Base-by-base conservation (phyloP, 1,284 basidiomycete species). In the Taiwanofungus camphoratus region DNA sequence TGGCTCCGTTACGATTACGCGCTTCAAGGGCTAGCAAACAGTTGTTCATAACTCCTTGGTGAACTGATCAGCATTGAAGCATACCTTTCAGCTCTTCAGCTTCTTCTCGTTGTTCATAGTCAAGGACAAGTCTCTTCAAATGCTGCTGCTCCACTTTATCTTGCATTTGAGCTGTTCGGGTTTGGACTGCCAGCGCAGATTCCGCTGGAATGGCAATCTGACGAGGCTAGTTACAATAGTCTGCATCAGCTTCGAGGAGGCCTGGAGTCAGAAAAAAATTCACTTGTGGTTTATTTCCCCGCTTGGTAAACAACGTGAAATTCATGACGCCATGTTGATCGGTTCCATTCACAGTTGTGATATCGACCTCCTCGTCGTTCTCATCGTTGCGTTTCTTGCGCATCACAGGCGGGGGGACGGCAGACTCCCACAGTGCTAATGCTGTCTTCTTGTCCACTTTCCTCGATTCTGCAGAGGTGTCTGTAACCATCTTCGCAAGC, bases 91-190 rank as follows among this genome's bases (percentile, higher is more conserved):
- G 53, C 54, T 88, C 86, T 58, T 88, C 85, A 1, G 75, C 81
- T 62, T 89, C 88, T 62, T 91, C 88, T 22, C 83, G 81, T 53
- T 90, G 87, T 57, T 90, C 88, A 51, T 90, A 91, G 58, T 89
- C 76, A 36, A 91, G 72, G 2, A 94, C 94, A n/a, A 97, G 73
- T 15, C 83, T 79, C 69, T 98, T 98, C 52, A 98, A 69, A 50
- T 96, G 90, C 62, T 97, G 91, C 55, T 96, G 93, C 62, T 98
- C 94, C 7, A 89, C 90, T 64, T 86, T 89, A 64, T 93, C 91
- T 58, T 92, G 89, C 50, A 90, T 70, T 59, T 96, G 93, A 41
- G 94, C 88, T 5, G 86, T 80, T 24, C 87, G 81, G 2, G 92
- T 93, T 53, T 96, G 91, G 39, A 91, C 73, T 3, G 93, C 94